Conservation (phyloP, 306 rosid genomes). For the Castanea crenata region DNA sequence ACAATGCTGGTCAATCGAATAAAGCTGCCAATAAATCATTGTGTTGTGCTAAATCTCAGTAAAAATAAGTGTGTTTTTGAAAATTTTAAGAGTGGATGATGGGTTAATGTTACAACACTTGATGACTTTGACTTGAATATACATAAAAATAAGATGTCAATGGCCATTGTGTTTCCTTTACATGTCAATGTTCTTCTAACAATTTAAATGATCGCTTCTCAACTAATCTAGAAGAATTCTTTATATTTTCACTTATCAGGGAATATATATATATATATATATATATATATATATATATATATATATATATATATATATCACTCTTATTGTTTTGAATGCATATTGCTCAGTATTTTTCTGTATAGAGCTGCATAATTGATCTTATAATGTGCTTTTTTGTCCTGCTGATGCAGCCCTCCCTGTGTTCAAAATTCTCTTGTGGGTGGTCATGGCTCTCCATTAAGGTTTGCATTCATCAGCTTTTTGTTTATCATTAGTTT, state of each 20-base stretch:
- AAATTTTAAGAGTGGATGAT: background rate
- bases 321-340: background rate
- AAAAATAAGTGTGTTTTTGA: background rate
- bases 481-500: constrained; percentile 1
- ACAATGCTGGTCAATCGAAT: background rate
- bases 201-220: background rate
- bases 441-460: constrained; percentile 28
- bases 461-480: constrained; percentile 54
- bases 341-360: background rate
- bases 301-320: no score
- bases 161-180: background rate
- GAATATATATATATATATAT: no score
- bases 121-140: background rate
- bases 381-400: constrained; percentile 14
- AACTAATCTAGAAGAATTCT: background rate
- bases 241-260: background rate
- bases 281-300: no score
- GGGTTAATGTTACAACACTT: background rate
- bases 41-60: background rate
- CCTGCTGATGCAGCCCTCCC: constrained; percentile 44
- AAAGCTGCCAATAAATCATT: background rate
- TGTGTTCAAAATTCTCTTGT: constrained; percentile 31
- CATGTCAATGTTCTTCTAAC: background rate
- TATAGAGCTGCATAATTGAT: constrained; percentile 19
- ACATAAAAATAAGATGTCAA: background rate